Evolutionary conservation across 371 early-diverging fungal genomes (phyloP).

Genomic region (Blakeslea trispora): DNA sequence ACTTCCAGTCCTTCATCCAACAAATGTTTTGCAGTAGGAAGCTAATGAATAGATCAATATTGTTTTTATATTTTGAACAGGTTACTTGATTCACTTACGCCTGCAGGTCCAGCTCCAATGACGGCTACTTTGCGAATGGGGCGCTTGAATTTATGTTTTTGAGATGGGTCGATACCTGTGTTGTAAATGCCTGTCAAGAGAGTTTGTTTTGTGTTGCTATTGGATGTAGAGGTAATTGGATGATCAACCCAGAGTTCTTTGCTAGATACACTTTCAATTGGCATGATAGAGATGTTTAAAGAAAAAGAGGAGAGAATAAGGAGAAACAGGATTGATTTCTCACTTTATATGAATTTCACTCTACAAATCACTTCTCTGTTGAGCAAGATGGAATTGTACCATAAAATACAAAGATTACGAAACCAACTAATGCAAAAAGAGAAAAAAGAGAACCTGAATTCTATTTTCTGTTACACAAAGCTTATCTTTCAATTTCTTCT

Average conservation of each 20-base stretch:
- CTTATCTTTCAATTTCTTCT: neutral
- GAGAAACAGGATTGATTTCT: too few relatives aligned
- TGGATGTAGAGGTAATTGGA: neutral
- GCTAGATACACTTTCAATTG: conserved; percentile 14
- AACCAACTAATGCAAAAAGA: neutral
- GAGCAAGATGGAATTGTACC: neutral
- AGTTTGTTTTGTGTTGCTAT: too few relatives aligned
- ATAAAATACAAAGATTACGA: conserved; percentile 5
- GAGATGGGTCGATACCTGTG: neutral
- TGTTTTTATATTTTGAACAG: neutral
- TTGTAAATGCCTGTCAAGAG: conserved; percentile 6
- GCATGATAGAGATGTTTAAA: too few relatives aligned
- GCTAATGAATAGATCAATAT: conserved; percentile 7
- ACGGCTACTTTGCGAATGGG: conserved; percentile 37
- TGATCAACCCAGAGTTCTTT: conserved; percentile 14
- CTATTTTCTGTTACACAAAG: too few relatives aligned
- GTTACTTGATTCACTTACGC: conserved; percentile 19
- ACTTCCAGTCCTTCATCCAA: conserved; percentile 39
- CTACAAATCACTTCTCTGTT: too few relatives aligned
- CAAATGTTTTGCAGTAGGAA: conserved; percentile 36
- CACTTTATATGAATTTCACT: too few relatives aligned
- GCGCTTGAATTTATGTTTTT: conserved; percentile 6
- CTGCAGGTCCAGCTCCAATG: conserved; percentile 48
- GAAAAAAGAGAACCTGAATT: neutral
- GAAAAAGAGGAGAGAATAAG: too few relatives aligned